A percentile compares a stretch with the other conserved stretches of the same genome.
Conservation (phyloP, 164 flowering plant genomes). For the Chimonanthus praecox region DNA sequence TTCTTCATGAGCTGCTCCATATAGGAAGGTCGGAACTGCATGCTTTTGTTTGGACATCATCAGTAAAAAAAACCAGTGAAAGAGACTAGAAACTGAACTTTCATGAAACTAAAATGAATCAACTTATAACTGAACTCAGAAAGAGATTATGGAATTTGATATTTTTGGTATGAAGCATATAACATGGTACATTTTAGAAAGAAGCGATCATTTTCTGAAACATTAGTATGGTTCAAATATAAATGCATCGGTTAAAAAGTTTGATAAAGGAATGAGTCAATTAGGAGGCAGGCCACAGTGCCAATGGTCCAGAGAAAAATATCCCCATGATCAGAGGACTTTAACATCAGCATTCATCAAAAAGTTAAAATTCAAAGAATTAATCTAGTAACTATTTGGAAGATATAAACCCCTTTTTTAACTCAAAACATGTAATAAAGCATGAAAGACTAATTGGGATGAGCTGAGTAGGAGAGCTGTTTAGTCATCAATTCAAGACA, state of each 20-base stretch:
- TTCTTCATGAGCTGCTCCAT: slow-evolving; percentile 59
- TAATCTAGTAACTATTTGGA: background rate
- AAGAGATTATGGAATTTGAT: no score
- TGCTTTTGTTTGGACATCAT: background rate
- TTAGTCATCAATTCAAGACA: no score
- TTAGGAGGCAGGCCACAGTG: background rate
- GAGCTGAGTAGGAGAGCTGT: no score
- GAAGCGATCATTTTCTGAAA: background rate
- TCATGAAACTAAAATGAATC: background rate
- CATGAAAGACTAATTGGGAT: no score
- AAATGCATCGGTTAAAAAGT: background rate
- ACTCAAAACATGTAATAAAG: no score
- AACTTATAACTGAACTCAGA: no score
- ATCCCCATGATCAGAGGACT: background rate
- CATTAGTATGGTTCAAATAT: background rate
- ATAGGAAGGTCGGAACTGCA: slow-evolving; percentile 71
- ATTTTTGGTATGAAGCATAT: background rate
- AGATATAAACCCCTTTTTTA: background rate
- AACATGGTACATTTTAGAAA: background rate
- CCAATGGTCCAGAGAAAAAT: no score
- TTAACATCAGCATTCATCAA: background rate
- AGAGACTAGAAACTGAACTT: background rate
- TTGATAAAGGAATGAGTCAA: background rate
- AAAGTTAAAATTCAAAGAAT: background rate
- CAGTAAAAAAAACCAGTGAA: background rate